phyloP scores from a whole-genome alignment of 2,329 filamentous ascomycete species.

The Metarhizium album region DNA sequence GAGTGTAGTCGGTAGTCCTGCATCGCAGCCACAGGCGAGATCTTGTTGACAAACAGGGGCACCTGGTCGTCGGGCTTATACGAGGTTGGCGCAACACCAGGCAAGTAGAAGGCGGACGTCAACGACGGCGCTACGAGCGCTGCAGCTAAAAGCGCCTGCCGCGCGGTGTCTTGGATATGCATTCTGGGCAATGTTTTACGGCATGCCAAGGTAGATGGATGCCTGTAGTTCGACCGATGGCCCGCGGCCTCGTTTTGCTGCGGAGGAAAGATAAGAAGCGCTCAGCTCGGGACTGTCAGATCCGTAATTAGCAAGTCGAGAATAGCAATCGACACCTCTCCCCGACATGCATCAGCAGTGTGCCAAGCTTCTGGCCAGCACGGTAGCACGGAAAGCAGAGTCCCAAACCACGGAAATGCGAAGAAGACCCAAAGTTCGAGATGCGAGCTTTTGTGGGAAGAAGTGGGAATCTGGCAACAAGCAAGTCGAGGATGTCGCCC shows the following conservation, averaged over 20 bases:
- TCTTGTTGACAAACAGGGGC: conserved; percentile 82
- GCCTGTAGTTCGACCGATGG: neutral
- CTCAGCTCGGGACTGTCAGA: neutral
- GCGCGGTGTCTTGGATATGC: conserved; percentile 34
- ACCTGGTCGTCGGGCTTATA: conserved; percentile 74
- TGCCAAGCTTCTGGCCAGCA: neutral
- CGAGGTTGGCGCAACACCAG: conserved; percentile 86
- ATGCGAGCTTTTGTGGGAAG: neutral
- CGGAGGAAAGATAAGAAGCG: neutral
- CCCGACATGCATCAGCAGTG: neutral
- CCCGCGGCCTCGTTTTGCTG: neutral
- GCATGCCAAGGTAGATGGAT: conserved; percentile 4
- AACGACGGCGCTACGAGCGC: conserved; percentile 42
- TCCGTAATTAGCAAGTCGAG: neutral
- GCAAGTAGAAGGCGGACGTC: conserved; percentile 79
- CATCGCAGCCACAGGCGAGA: conserved; percentile 72
- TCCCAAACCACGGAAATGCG: neutral
- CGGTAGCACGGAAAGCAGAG: neutral
- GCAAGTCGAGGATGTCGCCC: conserved; percentile 3
- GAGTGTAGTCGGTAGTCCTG: conserved; percentile 76
- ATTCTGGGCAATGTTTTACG: conserved; percentile 22
- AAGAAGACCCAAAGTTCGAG: neutral
- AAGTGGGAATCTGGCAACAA: neutral
- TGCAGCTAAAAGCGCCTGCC: conserved; percentile 38
- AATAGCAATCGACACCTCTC: neutral